Evolutionary conservation across 2,329 filamentous ascomycete species (phyloP), one percentile per base, ranked within the genome.

Genomic region (Aureobasidium namibiae): DNA sequence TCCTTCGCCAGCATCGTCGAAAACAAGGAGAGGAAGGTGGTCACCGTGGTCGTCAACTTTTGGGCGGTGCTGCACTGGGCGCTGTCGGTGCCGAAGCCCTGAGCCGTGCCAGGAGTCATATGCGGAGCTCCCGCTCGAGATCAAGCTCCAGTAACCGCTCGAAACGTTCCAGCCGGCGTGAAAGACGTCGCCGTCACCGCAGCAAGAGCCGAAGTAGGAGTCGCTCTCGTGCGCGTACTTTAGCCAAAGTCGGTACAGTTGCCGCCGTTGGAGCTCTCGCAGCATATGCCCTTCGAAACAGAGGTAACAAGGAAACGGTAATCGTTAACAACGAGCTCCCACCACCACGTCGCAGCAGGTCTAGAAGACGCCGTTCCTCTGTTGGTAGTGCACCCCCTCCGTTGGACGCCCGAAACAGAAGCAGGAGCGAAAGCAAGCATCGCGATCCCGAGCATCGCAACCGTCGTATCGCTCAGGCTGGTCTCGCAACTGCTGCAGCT

Each of bases 21-120:
- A 73, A 69, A 45, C 74, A 83, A 65, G 83, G 82, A 29, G 77
- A 82, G 50, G 77, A 80, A 9, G 74, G 77, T 11, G 79, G 81
- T 44, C 74, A 76, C 63, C 76, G 76, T 31, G 68, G 79, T 36
- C 76, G 80, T 48, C 80, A 79, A 64, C 77, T 81, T 45, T 71
- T 84, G 39, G 83, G 82, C 42, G 84, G 83, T 61, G 83, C 82
- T 59, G 82, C 82, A 11, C 68, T 86, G 4, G 84, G 84, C 56
- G 84, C 82, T 23, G 76, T 84, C 34, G 82, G 82, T 49, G 83
- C 82, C 16, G 82, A 84, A 67, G 82, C 78, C 29, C 74, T 84
- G 53, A 76, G 74, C 14, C 75, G 79, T 56, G 76, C 75, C 33
- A 74, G 75, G 56, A 80, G 79, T 63, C 60, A 56, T 18, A 45